Conservation (phyloP, 1,284 basidiomycete species). For the Fomitiporia mediterranea region DNA sequence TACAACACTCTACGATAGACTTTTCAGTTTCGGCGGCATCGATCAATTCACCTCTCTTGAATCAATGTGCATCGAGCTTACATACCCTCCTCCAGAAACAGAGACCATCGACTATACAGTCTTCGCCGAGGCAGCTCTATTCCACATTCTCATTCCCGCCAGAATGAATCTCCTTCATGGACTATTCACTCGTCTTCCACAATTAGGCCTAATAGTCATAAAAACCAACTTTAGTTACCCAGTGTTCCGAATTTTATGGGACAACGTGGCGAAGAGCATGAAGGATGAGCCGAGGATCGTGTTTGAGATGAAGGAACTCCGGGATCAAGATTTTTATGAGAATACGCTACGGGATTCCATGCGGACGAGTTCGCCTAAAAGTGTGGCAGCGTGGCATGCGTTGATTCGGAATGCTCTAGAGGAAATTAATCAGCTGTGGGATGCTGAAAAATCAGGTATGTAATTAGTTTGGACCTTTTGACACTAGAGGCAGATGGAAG, state of each 20-base stretch:
- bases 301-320: not conserved
- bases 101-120: not conserved
- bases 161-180: not conserved
- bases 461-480: too few relatives aligned
- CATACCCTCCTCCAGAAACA: not conserved
- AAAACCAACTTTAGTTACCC: not conserved
- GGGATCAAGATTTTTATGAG: not conserved
- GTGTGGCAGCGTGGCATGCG: not conserved
- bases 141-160: not conserved
- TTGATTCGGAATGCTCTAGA: not conserved
- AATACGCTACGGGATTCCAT: too few relatives aligned
- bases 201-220: not conserved
- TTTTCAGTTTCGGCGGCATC: not conserved
- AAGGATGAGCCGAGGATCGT: constrained; percentile 1
- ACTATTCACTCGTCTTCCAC: not conserved
- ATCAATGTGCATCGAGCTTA: constrained; percentile 4
- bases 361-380: not conserved
- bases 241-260: constrained; percentile 1
- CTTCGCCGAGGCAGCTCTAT: not conserved
- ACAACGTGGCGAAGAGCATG: not conserved
- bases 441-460: too few relatives aligned
- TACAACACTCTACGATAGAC: not conserved
- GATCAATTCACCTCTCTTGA: not conserved
- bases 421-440: not conserved
- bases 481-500: too few relatives aligned